These are phyloP conservation scores for maize (Zea mays) DNA, from an alignment of 176 grass and related monocot species.

Conservation along the genomic window DNA sequence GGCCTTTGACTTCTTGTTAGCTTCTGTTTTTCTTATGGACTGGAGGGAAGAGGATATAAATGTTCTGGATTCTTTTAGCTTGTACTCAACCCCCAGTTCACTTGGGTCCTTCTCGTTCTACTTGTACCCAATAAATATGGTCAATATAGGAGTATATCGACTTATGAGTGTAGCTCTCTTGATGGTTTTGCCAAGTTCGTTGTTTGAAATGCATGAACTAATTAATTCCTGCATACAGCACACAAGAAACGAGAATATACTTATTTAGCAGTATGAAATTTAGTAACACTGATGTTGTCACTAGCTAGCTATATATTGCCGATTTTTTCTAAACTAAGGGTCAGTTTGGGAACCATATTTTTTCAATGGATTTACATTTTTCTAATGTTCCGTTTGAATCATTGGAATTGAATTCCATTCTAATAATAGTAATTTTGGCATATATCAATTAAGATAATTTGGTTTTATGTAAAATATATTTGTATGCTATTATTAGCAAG, in stretches of 20 bases:
- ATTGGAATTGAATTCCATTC: no score
- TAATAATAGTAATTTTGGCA: no score
- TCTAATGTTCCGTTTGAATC: no score
- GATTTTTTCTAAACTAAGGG: background rate
- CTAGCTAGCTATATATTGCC: background rate
- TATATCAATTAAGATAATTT: no score
- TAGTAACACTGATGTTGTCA: background rate
- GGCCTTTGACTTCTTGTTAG: background rate
- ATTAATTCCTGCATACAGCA: background rate
- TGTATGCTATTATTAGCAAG: no score
- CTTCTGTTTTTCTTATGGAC: background rate
- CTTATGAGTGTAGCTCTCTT: background rate
- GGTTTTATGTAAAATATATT: no score
- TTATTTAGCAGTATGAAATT: background rate
- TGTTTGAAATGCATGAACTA: background rate
- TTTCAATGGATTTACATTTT: no score
- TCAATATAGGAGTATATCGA: slow-evolving; percentile 19
- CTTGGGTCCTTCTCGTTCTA: background rate
- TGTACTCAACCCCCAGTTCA: background rate
- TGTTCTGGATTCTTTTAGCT: background rate
- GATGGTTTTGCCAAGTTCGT: background rate
- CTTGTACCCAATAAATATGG: background rate
- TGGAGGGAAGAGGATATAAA: background rate
- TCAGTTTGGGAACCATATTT: no score
- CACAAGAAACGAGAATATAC: background rate